Percentiles rank a stretch among this genome's conserved stretches.
These are phyloP conservation scores for Colletotrichum incanum DNA, from an alignment of 2,329 filamentous ascomycete species.

Conservation along the genomic window DNA sequence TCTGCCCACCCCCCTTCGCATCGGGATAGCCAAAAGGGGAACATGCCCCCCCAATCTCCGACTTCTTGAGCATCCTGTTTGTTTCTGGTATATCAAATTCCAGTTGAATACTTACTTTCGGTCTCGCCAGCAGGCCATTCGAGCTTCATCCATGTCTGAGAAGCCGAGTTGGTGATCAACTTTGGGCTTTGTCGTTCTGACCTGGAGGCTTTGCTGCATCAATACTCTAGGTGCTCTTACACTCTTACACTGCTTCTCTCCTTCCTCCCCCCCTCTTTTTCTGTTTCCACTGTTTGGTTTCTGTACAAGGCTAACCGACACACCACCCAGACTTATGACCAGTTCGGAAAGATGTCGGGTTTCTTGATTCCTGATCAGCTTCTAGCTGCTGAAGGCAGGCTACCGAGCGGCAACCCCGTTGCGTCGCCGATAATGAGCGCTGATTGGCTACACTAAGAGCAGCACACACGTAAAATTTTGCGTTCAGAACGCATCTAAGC, in stretches of 20 bases:
- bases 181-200: neutral
- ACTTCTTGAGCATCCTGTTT: neutral
- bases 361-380: neutral
- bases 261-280: too few species aligned
- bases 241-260: too few species aligned
- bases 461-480: neutral
- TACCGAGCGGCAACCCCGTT: neutral
- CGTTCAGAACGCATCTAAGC: too few species aligned
- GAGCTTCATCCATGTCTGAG: constrained; percentile 12
- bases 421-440: neutral
- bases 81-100: constrained; percentile 26
- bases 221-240: neutral
- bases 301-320: neutral
- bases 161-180: neutral
- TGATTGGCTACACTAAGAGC: neutral
- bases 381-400: neutral
- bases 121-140: neutral
- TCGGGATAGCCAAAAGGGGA: constrained; percentile 31
- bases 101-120: neutral
- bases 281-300: too few species aligned
- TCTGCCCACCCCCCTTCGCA: constrained; percentile 28
- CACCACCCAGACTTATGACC: neutral
- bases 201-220: too few species aligned
- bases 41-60: neutral
- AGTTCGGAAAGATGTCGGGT: neutral